Conservation (phyloP, 257 asterid species). For the Plantago ovata region DNA sequence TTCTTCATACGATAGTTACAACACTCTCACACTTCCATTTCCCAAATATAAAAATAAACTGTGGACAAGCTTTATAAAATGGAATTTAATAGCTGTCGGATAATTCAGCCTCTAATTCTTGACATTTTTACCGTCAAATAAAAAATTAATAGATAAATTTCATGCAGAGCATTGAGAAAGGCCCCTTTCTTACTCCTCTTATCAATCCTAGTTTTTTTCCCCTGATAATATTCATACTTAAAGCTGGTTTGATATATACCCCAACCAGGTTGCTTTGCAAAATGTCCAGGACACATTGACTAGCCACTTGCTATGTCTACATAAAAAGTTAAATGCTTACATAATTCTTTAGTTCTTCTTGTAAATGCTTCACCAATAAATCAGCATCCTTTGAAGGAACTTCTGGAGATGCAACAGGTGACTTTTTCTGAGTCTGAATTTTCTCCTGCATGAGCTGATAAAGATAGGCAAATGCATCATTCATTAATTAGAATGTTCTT, state of each 20-base stretch:
- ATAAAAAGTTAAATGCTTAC: constrained; percentile 44
- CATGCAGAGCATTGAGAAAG: constrained; percentile 2
- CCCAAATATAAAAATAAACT: not conserved
- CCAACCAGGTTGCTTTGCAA: constrained; percentile 6
- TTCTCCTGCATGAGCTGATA: constrained; percentile 73
- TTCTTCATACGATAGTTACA: not conserved
- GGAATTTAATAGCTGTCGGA: constrained; percentile 6
- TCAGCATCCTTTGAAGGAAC: constrained; percentile 49
- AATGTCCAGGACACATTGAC: not conserved
- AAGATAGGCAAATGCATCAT: constrained; percentile 25
- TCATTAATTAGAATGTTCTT: too few species aligned
- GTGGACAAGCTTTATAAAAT: constrained; percentile 8
- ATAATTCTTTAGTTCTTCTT: constrained; percentile 78
- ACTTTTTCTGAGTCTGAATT: constrained; percentile 54
- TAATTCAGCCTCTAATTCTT: too few species aligned
- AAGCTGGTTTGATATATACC: not conserved
- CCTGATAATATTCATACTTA: constrained; percentile 1
- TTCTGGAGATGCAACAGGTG: constrained; percentile 45
- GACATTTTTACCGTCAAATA: constrained; percentile 3
- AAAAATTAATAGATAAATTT: constrained; percentile 4
- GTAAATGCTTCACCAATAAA: constrained; percentile 82
- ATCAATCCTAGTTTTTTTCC: constrained; percentile 6
- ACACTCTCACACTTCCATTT: constrained; percentile 7
- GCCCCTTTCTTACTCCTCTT: constrained; percentile 10
- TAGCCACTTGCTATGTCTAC: not conserved